A percentile compares a stretch with the other conserved stretches of the same genome.
These are phyloP conservation scores for Salisapilia sapeloensis DNA, from an alignment of 352 stramenopile genomes.

Conservation along the genomic window DNA sequence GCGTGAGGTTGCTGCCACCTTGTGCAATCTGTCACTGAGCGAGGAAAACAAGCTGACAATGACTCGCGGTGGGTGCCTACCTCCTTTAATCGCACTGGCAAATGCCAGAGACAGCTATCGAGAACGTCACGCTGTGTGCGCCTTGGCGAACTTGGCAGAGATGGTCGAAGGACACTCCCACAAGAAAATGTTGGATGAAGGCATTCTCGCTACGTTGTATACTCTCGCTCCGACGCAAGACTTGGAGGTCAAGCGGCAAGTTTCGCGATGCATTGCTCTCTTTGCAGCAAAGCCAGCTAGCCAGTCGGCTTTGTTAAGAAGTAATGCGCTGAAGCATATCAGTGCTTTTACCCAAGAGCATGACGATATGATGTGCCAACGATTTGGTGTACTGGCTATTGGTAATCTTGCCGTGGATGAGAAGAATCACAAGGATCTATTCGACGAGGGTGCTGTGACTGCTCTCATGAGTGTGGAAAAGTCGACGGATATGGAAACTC, in stretches of 20 bases:
- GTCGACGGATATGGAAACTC: slow-evolving; percentile 80
- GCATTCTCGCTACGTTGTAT: slow-evolving; percentile 82
- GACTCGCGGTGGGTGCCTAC: slow-evolving; percentile 85
- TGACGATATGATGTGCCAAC: slow-evolving; percentile 69
- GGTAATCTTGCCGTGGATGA: slow-evolving; percentile 82
- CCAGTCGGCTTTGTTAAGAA: slow-evolving; percentile 76
- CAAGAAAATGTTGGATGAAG: slow-evolving; percentile 89
- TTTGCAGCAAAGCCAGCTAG: slow-evolving; percentile 87
- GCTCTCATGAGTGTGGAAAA: slow-evolving; percentile 80
- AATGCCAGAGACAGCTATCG: slow-evolving; percentile 77
- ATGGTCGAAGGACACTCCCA: slow-evolving; percentile 92
- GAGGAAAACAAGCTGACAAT: slow-evolving; percentile 95
- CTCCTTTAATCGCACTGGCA: slow-evolving; percentile 80
- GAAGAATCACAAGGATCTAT: slow-evolving; percentile 85
- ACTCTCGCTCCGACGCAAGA: slow-evolving; percentile 50
- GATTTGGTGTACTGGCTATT: slow-evolving; percentile 84
- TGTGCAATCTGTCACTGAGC: slow-evolving; percentile 90
- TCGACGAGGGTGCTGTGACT: slow-evolving; percentile 82
- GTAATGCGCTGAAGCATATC: slow-evolving; percentile 79
- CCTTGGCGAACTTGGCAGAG: slow-evolving; percentile 91
- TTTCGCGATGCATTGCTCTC: slow-evolving; percentile 84
- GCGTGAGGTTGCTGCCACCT: slow-evolving; percentile 87
- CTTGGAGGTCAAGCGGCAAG: slow-evolving; percentile 83
- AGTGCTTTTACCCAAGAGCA: slow-evolving; percentile 64
- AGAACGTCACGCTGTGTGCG: slow-evolving; percentile 86